These are phyloP conservation scores for Coccomyxa sp. DNA, from an alignment of 139 green algal species.

Conservation along the genomic window DNA sequence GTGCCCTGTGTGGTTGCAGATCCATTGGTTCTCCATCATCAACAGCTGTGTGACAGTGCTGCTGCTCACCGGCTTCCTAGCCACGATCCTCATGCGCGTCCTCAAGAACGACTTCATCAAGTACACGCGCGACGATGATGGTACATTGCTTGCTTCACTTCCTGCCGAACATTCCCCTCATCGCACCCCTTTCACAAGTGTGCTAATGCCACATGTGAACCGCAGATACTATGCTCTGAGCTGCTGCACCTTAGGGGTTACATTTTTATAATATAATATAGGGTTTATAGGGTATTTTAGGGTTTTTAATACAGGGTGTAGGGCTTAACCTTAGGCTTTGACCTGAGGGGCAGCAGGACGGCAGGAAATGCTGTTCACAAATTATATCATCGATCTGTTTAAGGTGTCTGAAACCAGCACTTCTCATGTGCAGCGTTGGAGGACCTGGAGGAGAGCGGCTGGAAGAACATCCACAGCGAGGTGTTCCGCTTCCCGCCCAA, in stretches of 20 bases:
- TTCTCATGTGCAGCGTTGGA: conserved; percentile 3
- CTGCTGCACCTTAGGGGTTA: too few relatives aligned
- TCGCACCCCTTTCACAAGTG: background rate
- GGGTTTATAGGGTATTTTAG: too few relatives aligned
- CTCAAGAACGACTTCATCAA: conserved; percentile 93
- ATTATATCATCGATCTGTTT: too few relatives aligned
- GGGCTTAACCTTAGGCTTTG: too few relatives aligned
- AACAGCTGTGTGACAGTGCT: conserved; percentile 95
- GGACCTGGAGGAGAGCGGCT: conserved; percentile 56
- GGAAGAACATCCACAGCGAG: conserved; percentile 94
- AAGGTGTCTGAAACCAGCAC: too few relatives aligned
- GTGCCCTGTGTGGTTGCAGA: conserved; percentile 44
- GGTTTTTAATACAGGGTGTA: too few relatives aligned
- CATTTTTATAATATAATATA: too few relatives aligned
- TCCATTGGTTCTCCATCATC: conserved; percentile 98
- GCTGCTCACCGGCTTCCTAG: conserved; percentile 91
- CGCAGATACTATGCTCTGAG: too few relatives aligned
- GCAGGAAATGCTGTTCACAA: too few relatives aligned
- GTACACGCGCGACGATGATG: conserved; percentile 66
- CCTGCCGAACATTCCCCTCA: background rate
- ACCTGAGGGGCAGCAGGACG: too few relatives aligned
- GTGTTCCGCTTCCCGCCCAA: conserved; percentile 86
- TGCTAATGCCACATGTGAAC: too few relatives aligned
- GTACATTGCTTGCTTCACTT: background rate
- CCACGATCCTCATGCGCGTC: conserved; percentile 91